These are phyloP conservation scores for Oidium heveae DNA, from an alignment of 2,329 filamentous ascomycete species.

Conservation along the genomic window DNA sequence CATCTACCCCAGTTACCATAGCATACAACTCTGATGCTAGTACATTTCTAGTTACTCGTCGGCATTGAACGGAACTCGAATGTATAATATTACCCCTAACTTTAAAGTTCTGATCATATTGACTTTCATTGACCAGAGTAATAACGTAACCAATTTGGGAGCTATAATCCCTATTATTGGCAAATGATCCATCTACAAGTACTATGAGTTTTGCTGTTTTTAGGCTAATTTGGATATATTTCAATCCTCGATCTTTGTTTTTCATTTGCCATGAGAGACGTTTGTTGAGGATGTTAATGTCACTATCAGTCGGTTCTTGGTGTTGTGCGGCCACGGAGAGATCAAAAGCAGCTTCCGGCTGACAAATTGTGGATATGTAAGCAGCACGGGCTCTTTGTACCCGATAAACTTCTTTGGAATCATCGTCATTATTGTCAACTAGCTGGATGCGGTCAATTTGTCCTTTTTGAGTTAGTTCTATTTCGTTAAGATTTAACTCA, in stretches of 20 bases:
- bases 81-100: neutral
- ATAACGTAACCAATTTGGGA: neutral
- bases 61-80: neutral
- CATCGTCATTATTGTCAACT: neutral
- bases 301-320: neutral
- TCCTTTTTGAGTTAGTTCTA: neutral
- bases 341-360: too few species aligned
- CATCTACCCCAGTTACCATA: constrained; percentile 2
- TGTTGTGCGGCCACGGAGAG: constrained; percentile 1
- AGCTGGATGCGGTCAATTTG: neutral
- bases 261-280: neutral
- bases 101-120: neutral
- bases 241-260: neutral
- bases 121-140: neutral
- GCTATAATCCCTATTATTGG: neutral
- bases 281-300: constrained; percentile 1
- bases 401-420: neutral
- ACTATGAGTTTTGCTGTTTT: neutral
- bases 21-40: constrained; percentile 2
- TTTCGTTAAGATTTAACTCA: neutral
- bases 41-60: too few species aligned
- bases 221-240: neutral
- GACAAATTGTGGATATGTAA: too few species aligned
- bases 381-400: neutral
- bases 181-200: neutral